Base-by-base conservation (phyloP, 208 protist species). In the Leishmania lainsoni region DNA sequence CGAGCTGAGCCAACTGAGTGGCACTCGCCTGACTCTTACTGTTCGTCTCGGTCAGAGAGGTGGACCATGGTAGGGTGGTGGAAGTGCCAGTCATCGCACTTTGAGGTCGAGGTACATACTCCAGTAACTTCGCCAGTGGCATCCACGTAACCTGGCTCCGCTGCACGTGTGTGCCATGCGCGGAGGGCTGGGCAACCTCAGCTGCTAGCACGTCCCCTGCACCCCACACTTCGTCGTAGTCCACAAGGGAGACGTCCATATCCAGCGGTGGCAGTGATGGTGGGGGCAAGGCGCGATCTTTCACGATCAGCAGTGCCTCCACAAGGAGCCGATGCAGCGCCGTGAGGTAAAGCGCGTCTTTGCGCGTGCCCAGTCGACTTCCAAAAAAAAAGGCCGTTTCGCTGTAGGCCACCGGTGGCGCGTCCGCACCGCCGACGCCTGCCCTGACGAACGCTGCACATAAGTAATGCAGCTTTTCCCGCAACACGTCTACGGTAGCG, bases 221-320 rank as follows among this genome's bases (percentile, higher is more conserved):
- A 52, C 87, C 89, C 89, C 87, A 92, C 2, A 63, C 65, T 68
- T 87, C 83, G 71, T 92, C 87, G 56, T 83, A 80, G 69, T 90
- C 85, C 16, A 90, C 82, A n/a, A 92, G 69, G 12, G 89, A 87
- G 61, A 92, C 85, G 29, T 83, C 81, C 5, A 71, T 72, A 16
- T 74, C 61, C 48, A 29, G 3, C 32, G 72, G 51, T 3, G 51
- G 29, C 29, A 12, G 71, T 26, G 74, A 65, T 49, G 54, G 32
- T 16, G 39, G 3, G 69, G 22, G 45, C 26, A 52, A 17, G 69
- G 69, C 8, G 54, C n/a, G 10, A 22, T 22, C 54, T 26, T 77
- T 48, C 35, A 66, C 56, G 5, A 48, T 51, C 32, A 59, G 35
- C 29, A 77, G 52, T 29, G 56, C 35, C 22, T 76, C 70, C 22